phyloP scores from a whole-genome alignment of 2,329 filamentous ascomycete species.

The Sphaceloma murrayae region DNA sequence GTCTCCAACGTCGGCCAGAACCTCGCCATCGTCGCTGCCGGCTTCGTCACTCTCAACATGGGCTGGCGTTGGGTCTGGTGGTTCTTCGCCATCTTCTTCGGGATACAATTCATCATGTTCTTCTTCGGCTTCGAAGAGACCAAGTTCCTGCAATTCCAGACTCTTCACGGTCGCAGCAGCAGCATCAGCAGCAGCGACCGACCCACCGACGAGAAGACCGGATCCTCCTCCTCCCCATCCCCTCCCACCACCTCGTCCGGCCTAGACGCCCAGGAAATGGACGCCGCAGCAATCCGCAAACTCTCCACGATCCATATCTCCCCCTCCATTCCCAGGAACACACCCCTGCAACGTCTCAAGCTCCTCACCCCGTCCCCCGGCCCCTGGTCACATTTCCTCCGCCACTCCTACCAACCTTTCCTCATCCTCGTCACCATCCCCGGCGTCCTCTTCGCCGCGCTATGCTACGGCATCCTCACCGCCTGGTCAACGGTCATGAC shows the following conservation, averaged over 20 bases:
- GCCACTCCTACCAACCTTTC: constrained; percentile 32
- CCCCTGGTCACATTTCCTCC: constrained; percentile 25
- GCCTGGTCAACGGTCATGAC: constrained; percentile 33
- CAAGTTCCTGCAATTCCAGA: constrained; percentile 22
- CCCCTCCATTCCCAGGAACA: constrained; percentile 31
- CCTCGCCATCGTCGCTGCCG: constrained; percentile 34
- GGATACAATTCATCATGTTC: constrained; percentile 32
- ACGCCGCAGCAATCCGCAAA: constrained; percentile 18
- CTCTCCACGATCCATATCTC: constrained; percentile 24
- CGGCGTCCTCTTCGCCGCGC: constrained; percentile 31
- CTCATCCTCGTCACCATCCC: constrained; percentile 32
- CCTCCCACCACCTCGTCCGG: too few relatives aligned
- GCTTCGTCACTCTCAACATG: constrained; percentile 34
- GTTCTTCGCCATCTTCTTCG: constrained; percentile 37
- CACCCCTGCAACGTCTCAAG: constrained; percentile 36
- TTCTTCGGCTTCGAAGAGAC: constrained; percentile 38
- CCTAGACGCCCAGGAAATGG: too few relatives aligned
- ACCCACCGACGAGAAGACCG: too few relatives aligned
- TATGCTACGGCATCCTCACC: constrained; percentile 32
- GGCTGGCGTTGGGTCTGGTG: constrained; percentile 46
- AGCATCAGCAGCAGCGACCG: too few relatives aligned
- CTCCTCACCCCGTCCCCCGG: constrained; percentile 28
- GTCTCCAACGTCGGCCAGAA: constrained; percentile 28
- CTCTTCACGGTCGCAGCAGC: constrained; percentile 20
- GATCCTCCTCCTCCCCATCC: too few relatives aligned